Base-by-base conservation (phyloP, 805 yeast genomes). In the Grigorovia jiainica region DNA sequence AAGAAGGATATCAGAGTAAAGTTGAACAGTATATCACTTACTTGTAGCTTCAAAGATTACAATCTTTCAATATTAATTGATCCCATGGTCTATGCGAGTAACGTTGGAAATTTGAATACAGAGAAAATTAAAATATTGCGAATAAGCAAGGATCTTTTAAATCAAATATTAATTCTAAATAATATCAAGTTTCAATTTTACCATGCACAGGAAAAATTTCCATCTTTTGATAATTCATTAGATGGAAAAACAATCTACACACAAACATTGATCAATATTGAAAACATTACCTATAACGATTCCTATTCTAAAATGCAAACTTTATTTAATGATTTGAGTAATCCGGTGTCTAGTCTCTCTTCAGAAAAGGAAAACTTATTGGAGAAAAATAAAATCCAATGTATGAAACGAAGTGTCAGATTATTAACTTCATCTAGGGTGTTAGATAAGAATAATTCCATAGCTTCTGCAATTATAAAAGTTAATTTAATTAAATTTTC, bases 381-480 rank as follows among this genome's bases (percentile, higher is more conserved):
- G 15, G 30, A 23, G n/a, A 17, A 36, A 19, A 30, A 32, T 23
- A 41, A 21, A 20, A 16, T 18, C 10, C 25, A 39, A 6, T 40
- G 34, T 17, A 36, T 53, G 51, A 54, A 47, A 36, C 52, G 47
- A 27, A 56, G 61, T 44, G 58, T 60, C 2, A 41, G 61, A 31
- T 45, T 58, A 20, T 25, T 58, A 38, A 51, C 52, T 11, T 48
- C 60, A 7, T 56, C 64, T 3, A 47, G 45, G 18, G 43, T 53
- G 20, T 48, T 51, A 10, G 45, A 46, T 36, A 54, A 49, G n/a
- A 50, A 54, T 35, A 44, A 48, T 4, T 39, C 44, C 2, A 27
- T 34, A 5, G 56, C 58, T 11, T 34, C 42, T 6, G 39, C 47
- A 31, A 44, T 53, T 7, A 4, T 57, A 5, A 32, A 40, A 16